Evolutionary conservation across 306 rosid species (phyloP), one percentile per base, ranked within the genome.

Genomic region (Cucumis melo): DNA sequence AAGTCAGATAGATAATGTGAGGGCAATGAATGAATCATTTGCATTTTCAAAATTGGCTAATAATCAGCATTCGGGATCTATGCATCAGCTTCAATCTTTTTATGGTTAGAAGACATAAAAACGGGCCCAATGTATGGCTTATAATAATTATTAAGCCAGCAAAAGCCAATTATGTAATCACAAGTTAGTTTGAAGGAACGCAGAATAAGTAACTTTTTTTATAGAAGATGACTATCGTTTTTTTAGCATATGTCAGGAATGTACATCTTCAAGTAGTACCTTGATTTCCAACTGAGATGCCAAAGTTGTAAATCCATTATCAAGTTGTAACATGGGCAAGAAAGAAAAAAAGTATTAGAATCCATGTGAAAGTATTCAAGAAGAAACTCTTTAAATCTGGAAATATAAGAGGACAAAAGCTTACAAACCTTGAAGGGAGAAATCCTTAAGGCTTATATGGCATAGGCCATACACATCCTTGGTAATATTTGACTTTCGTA

Each of bases 371-470:
- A 73, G 63, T 39, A 48, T 53, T 41, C 54, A 38, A 51, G 38
- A 63, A 50, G 42, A 17, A 64, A 65, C 44, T 39, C 42, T 16
- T 56, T 15, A 21, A 38, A 75, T 58, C 14, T 21, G 41, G 32
- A 15, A 24, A 50, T 27, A 36, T 29, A 57, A 57, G 55, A 57
- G 19, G 23, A 21, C 0, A 41, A 41, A 75, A 61, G 21, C 29
- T 3, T 23, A 27, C 58, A 48, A 5, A 92, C 99, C 99, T 94
- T 94, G 99, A 50, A 90, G 95, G 65, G 99, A 94, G 84, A 92
- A 94, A 85, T 92, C 96, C 81, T 90, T 92, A 23, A 92, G 99
- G 85, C 91, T 92, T 76, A 94, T 81, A 65, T 86, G 97, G 83
- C 99, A 94, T 8, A 92, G 93, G 77, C 84, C 81, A 66, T 87